phyloP scores from a whole-genome alignment of 192 early-diverging fungal species.

The Coemansia furcata region DNA sequence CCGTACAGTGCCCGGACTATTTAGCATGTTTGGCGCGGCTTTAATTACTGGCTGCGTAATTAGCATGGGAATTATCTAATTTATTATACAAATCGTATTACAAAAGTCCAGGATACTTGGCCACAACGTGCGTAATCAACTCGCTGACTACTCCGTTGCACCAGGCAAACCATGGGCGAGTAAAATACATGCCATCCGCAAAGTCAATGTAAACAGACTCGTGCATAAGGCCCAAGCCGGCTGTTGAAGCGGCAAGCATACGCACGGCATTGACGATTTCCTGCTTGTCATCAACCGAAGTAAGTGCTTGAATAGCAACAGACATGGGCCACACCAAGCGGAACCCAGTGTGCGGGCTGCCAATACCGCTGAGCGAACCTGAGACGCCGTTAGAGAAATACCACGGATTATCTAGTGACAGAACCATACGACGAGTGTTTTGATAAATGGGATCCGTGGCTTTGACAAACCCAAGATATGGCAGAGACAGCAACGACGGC shows the following conservation, averaged over 20 bases:
- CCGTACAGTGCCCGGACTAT: background rate
- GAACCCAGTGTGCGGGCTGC: constrained; percentile 57
- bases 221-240: constrained; percentile 57
- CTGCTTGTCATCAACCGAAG: constrained; percentile 18
- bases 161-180: constrained; percentile 60
- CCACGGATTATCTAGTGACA: constrained; percentile 46
- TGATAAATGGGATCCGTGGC: constrained; percentile 49
- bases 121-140: background rate
- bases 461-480: constrained; percentile 56
- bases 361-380: constrained; percentile 43
- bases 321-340: constrained; percentile 61
- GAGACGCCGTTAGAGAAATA: constrained; percentile 13
- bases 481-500: constrained; percentile 57
- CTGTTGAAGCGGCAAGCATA: constrained; percentile 40
- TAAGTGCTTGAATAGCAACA: constrained; percentile 52
- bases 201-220: constrained; percentile 55
- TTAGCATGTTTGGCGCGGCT: constrained; percentile 16
- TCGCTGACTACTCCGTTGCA: constrained; percentile 37
- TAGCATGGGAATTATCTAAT: constrained; percentile 4
- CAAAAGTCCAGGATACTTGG: background rate
- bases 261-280: constrained; percentile 48
- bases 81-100: background rate
- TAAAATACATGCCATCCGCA: constrained; percentile 16
- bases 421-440: constrained; percentile 53
- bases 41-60: constrained; percentile 17